phyloP scores from a whole-genome alignment of 108 stramenopile species.

The Mediolabrus comicus region DNA sequence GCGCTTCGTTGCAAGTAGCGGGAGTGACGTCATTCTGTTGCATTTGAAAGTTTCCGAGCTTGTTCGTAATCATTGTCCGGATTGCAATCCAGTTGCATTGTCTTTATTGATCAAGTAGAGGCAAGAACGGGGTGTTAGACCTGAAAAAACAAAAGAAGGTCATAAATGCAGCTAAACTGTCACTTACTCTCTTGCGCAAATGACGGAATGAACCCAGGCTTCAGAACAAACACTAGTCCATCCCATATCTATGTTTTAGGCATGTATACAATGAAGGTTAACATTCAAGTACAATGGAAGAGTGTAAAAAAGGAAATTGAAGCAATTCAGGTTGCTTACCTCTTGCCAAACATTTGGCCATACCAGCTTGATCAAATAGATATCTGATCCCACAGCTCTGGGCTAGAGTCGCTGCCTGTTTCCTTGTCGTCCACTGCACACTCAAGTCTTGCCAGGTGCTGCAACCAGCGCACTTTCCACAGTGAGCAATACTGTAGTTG shows the following conservation, averaged over 20 bases:
- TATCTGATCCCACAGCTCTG: background rate
- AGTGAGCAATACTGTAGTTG: slow-evolving; percentile 33
- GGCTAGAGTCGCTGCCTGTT: background rate
- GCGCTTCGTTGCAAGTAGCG: slow-evolving; percentile 9
- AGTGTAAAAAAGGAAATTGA: no score
- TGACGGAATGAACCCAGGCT: background rate
- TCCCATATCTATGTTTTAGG: no score
- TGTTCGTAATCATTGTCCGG: slow-evolving; percentile 12
- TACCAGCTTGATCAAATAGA: background rate
- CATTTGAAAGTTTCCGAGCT: slow-evolving; percentile 16
- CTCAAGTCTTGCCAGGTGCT: slow-evolving; percentile 37
- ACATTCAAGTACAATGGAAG: no score
- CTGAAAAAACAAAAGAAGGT: no score
- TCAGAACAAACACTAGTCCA: background rate
- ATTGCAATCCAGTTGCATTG: slow-evolving; percentile 28
- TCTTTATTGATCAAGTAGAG: no score
- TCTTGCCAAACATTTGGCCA: slow-evolving; percentile 1
- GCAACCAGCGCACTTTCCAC: slow-evolving; percentile 28
- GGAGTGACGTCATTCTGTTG: slow-evolving; percentile 16
- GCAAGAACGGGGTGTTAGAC: no score
- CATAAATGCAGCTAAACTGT: no score
- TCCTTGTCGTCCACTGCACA: slow-evolving; percentile 37
- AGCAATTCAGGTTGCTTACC: no score
- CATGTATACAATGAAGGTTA: no score
- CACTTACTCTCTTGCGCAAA: slow-evolving; percentile 31